Evolutionary conservation across 2,329 filamentous ascomycete species (phyloP), one percentile per base, ranked within the genome.

Genomic region (Fusarium pseudocircinatum): DNA sequence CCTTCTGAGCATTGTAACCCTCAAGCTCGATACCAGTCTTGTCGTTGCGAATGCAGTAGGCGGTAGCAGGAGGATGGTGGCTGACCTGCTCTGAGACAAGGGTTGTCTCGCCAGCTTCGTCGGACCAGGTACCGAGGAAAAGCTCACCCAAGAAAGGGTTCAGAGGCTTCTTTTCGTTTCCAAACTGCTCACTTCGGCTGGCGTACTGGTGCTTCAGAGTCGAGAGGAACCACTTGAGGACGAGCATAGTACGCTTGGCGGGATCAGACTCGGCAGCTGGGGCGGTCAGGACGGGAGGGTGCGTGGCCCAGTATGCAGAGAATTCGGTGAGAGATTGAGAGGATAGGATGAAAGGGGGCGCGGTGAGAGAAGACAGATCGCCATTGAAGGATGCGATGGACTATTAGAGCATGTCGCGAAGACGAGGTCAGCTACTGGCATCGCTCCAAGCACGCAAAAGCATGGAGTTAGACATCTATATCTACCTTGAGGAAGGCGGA

Each of bases 121-220:
- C 94, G 66, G 92, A 90, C 96, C 96, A 99, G 78, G 91, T 93
- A 30, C 96, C 96, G 34, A 98, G 83, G 84, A 98, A 98, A 39
- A 98, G 88, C 85, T 99, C 96, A 63, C 96, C 96, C 40, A 99
- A 85, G 84, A 99, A 98, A 0, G 96, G 96, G 80, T 99, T 98
- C 67, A 99, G 85, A 6, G 96, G 96, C 87, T 98, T 99, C 90
- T 98, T 98, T 87, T 98, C 96, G 79, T 94, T 96, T 56, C 94
- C 95, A 73, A 88, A 91, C 77, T 91, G 85, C 76, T 98, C 95
- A 80, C 94, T 97, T 67, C 89, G 87, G 78, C 87, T 90, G 65
- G 89, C 89, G 78, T 92, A 91, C 81, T 97, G 94, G 83, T 97
- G 94, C 85, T 96, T 97, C 59, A 98, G 87, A 7, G 95, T 97